Evolutionary conservation across 108 stramenopile species (phyloP).

Genomic region (Pseudonitzschia pungens): DNA sequence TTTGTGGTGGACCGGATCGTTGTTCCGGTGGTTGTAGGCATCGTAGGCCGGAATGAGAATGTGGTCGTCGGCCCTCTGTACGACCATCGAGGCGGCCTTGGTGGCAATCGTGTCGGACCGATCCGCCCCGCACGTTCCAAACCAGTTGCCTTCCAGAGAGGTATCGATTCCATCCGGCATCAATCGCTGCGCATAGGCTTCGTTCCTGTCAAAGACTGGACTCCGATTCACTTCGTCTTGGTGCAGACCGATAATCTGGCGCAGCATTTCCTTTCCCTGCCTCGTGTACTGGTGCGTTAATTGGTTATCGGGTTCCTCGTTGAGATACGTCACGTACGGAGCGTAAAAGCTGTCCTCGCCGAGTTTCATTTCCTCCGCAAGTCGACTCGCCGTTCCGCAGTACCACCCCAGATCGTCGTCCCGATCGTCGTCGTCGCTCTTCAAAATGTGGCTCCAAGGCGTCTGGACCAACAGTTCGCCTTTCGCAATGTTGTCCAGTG

Average conservation of each 20-base stretch:
- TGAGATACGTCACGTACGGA: slow-evolving; percentile 53
- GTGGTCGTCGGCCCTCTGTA: slow-evolving; percentile 52
- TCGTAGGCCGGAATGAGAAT: slow-evolving; percentile 62
- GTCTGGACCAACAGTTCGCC: slow-evolving; percentile 27
- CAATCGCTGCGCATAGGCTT: too few relatives aligned
- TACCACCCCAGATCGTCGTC: slow-evolving; percentile 8
- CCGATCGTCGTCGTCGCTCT: background rate
- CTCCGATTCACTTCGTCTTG: background rate
- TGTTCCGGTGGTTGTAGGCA: slow-evolving; percentile 49
- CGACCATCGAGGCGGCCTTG: slow-evolving; percentile 27
- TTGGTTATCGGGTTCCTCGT: slow-evolving; percentile 18
- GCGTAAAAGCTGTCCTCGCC: slow-evolving; percentile 33
- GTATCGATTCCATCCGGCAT: background rate
- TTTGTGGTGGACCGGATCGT: slow-evolving; percentile 9
- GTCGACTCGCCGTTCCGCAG: slow-evolving; percentile 34
- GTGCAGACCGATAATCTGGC: slow-evolving; percentile 6
- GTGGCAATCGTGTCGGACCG: background rate
- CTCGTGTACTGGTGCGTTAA: slow-evolving; percentile 34
- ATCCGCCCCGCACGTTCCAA: slow-evolving; percentile 14
- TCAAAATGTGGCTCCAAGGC: slow-evolving; percentile 26
- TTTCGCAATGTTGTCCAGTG: slow-evolving; percentile 28
- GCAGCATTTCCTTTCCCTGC: slow-evolving; percentile 29
- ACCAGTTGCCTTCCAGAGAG: slow-evolving; percentile 19
- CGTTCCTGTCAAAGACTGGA: background rate
- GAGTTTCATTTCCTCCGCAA: slow-evolving; percentile 31